Conservation (phyloP, 495 filamentous ascomycete genomes). For the Penicillium chermesinum region DNA sequence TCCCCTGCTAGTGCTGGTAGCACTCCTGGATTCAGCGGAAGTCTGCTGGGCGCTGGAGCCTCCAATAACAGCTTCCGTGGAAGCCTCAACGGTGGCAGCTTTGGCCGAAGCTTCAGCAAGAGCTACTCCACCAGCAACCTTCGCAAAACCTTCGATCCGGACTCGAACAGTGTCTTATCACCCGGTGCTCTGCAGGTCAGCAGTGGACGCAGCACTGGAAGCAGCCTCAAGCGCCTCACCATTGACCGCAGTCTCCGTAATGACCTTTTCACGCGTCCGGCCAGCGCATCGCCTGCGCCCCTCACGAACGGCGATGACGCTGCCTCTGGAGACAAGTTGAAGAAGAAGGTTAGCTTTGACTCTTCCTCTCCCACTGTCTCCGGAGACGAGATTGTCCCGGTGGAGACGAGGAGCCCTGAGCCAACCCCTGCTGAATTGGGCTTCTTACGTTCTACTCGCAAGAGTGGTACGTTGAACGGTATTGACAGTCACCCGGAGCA, state of each 20-base stretch:
- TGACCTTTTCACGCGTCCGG: constrained; percentile 59
- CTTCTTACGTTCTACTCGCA: constrained; percentile 54
- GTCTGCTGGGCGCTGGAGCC: constrained; percentile 47
- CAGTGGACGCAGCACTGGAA: constrained; percentile 55
- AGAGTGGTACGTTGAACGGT: constrained; percentile 42
- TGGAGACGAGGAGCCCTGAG: constrained; percentile 45
- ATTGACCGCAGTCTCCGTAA: constrained; percentile 80
- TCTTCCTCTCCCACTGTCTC: constrained; percentile 42
- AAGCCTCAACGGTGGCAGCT: constrained; percentile 44
- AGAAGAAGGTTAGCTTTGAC: constrained; percentile 90
- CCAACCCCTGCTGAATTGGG: constrained; percentile 63
- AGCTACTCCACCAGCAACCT: constrained; percentile 64
- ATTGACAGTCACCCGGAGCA: constrained; percentile 44
- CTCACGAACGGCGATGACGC: constrained; percentile 47
- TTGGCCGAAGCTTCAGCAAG: constrained; percentile 57
- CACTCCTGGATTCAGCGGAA: constrained; percentile 61
- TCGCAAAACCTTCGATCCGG: constrained; percentile 56
- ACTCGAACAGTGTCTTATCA: constrained; percentile 75
- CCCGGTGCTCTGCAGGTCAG: constrained; percentile 80
- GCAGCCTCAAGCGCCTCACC: constrained; percentile 78
- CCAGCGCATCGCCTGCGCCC: constrained; percentile 41
- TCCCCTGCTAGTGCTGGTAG: constrained; percentile 69
- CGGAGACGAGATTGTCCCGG: constrained; percentile 41
- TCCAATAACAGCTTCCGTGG: constrained; percentile 42
- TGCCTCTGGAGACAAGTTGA: constrained; percentile 44